Evolutionary conservation across 331 rosid species (phyloP).

Genomic region (Saraca asoca): DNA sequence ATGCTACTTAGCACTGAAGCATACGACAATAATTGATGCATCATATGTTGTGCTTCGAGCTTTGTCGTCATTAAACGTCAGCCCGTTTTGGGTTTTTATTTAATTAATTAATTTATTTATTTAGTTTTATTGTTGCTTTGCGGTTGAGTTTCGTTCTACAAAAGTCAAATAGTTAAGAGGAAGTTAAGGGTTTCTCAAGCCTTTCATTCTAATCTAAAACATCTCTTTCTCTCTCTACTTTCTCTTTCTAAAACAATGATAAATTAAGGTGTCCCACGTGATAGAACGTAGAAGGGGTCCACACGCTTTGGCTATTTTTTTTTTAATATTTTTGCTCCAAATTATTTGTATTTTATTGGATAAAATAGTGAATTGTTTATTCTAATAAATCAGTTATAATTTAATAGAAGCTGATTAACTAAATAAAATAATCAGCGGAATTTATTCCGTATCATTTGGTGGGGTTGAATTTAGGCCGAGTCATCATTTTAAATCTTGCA

Average conservation of each 20-base stretch:
- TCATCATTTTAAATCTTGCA: constrained; percentile 32
- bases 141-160: constrained; percentile 37
- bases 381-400: not conserved
- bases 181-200: constrained; percentile 31
- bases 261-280: constrained; percentile 5
- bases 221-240: not conserved
- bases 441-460: constrained; percentile 48
- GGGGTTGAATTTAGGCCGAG: constrained; percentile 43
- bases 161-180: constrained; percentile 41
- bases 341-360: constrained; percentile 6
- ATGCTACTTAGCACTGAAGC: constrained; percentile 23
- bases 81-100: constrained; percentile 14
- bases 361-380: not conserved
- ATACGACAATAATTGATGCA: not conserved
- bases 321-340: not conserved
- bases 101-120: too few relatives aligned
- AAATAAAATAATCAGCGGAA: constrained; percentile 42
- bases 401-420: constrained; percentile 1
- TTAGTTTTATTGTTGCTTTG: constrained; percentile 40
- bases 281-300: constrained; percentile 41
- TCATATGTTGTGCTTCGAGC: not conserved
- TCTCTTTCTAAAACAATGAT: not conserved
- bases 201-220: constrained; percentile 47
- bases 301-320: constrained; percentile 42
- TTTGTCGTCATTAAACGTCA: constrained; percentile 44